Percentiles rank a stretch among this genome's conserved stretches.
phyloP scores from a whole-genome alignment of 2,329 filamentous ascomycete genomes.

The Xylariaceae sp. region DNA sequence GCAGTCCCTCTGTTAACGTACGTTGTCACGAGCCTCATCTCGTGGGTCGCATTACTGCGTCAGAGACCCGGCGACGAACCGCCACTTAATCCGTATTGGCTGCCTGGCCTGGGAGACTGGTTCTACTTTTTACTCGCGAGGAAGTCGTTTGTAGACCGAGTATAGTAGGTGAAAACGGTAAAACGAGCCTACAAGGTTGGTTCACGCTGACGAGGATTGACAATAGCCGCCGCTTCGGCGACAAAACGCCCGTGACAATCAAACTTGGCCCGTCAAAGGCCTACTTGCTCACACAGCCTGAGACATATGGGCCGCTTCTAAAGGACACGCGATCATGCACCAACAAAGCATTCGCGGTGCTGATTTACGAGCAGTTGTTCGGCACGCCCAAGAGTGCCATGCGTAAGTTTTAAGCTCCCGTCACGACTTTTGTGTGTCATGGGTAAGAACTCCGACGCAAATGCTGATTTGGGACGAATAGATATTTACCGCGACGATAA shows the following conservation, averaged over 20 bases:
- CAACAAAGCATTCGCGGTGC: conserved; percentile 8
- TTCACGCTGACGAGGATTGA: background rate
- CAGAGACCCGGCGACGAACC: conserved; percentile 1
- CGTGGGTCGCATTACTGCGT: conserved; percentile 2
- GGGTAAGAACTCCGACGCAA: too few species aligned
- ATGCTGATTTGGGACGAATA: background rate
- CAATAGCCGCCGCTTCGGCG: background rate
- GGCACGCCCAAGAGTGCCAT: conserved; percentile 6
- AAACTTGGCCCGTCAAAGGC: conserved; percentile 2
- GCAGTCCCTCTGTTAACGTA: conserved; percentile 1
- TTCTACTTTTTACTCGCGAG: conserved; percentile 2
- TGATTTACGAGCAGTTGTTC: conserved; percentile 9
- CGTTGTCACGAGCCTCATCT: background rate
- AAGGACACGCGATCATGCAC: conserved; percentile 7
- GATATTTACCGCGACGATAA: conserved; percentile 8
- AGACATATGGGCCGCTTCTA: conserved; percentile 6
- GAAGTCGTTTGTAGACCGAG: background rate
- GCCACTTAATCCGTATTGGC: conserved; percentile 7
- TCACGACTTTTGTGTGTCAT: too few species aligned
- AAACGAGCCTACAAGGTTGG: background rate
- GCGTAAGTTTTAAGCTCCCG: conserved; percentile 2
- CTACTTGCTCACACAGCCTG: conserved; percentile 6
- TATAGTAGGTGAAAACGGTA: conserved; percentile 1
- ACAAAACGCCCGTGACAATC: background rate
- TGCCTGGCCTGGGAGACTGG: conserved; percentile 3